Evolutionary conservation across 257 asterid genomes (phyloP), one percentile per base, ranked within the genome.

Genomic region (Jacaranda mimosifolia): DNA sequence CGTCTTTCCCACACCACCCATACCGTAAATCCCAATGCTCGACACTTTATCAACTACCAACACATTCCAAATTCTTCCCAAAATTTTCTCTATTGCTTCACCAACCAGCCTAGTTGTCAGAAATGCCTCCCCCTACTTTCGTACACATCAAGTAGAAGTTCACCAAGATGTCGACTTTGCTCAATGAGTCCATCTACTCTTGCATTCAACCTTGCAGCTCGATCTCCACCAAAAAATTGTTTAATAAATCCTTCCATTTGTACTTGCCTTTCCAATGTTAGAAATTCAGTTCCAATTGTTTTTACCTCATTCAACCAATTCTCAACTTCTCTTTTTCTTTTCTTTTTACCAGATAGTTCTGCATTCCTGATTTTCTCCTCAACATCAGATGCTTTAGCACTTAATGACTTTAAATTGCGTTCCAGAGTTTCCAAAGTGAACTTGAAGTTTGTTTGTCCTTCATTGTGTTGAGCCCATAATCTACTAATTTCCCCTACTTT

Each of bases 151-250:
- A n/a, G n/a, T n/a, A n/a, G n/a, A n/a, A n/a, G n/a, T n/a, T n/a
- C n/a, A 26, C 32, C 32, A 26, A 26, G 2, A 26, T 26, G 32
- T 26, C 2, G 1, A 26, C 32, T 26, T 26, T 60, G 67, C 35
- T 72, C 55, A 39, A 72, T 12, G 36, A 72, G 66, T 38, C 39
- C 35, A 1, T n/a, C 12, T 15, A 72, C 66, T 56, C 21, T 64
- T 64, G 1, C 32, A 15, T 64, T 38, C 21, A 64, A 6, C 5
- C 13, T 9, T 39, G 21, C 10, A n/a, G 52, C 70, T 6, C 12
- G 21, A 64, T 6, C 52, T 5, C 70, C 70, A 14, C 70, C 13
- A 13, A 64, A 64, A 15, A 64, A 64, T 26, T n/a, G 11, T 14
- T 7, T n/a, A 3, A 64, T 6, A 39, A 39, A 64, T 39, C 70